Percentiles rank a stretch among this genome's conserved stretches.
Evolutionary conservation across 2,329 filamentous ascomycete species (phyloP).

Genomic region (Neofusicoccum umdonicola): DNA sequence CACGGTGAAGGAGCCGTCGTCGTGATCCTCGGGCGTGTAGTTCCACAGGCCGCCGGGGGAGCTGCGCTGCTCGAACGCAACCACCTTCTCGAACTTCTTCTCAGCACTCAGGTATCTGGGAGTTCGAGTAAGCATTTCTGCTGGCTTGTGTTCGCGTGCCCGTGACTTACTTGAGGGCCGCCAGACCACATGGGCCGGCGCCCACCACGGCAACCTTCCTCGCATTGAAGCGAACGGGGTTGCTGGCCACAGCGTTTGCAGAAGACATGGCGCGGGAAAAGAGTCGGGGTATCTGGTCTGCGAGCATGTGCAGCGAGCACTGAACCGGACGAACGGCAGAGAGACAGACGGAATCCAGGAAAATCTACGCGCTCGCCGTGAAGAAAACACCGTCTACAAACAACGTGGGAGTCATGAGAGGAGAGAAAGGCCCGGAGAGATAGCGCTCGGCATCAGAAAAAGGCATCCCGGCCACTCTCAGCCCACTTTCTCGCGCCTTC

Average conservation of each 20-base stretch:
- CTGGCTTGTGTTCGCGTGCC: neutral
- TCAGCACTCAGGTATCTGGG: constrained; percentile 69
- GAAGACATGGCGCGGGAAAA: constrained; percentile 13
- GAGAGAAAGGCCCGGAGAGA: neutral
- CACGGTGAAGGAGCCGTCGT: constrained; percentile 49
- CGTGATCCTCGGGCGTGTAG: constrained; percentile 57
- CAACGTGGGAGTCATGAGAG: neutral
- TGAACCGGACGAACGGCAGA: constrained; percentile 7
- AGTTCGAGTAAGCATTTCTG: neutral
- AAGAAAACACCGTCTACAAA: neutral
- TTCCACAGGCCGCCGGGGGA: constrained; percentile 84
- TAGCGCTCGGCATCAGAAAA: neutral
- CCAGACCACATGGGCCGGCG: constrained; percentile 75
- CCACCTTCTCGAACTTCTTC: constrained; percentile 66
- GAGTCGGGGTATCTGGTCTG: neutral
- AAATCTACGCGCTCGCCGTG: neutral
- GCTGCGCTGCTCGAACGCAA: constrained; percentile 77
- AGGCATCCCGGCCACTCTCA: neutral
- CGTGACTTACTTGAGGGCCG: constrained; percentile 63
- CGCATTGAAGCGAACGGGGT: constrained; percentile 37
- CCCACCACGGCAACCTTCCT: constrained; percentile 74
- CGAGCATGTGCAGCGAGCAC: neutral
- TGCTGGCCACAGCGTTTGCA: neutral
- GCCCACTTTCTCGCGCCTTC: constrained; percentile 15
- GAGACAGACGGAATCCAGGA: neutral